Evolutionary conservation across 2,329 filamentous ascomycete genomes (phyloP), one percentile per base, ranked within the genome.

Genomic region (Didymella keratinophila): DNA sequence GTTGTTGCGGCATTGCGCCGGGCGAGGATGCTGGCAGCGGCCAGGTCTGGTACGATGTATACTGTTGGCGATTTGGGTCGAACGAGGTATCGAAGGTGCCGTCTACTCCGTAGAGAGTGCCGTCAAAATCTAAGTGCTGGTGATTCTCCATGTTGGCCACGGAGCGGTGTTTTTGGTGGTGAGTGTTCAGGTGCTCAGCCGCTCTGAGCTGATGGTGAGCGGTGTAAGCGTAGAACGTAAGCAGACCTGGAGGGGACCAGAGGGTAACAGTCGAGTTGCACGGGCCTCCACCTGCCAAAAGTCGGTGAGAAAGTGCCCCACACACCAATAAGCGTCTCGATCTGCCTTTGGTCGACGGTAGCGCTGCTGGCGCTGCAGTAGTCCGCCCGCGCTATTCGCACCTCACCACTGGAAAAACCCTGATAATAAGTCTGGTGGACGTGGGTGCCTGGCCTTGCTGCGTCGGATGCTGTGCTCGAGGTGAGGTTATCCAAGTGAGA

Each of bases 111-210:
- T 70, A 71, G 47, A 71, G 63, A 63, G 68, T 56, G 62, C 66
- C 64, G 64, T 79, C 78, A 60, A 78, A 65, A 63, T 74, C 69
- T 64, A 76, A 67, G 69, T 78, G 75, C 56, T 68, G 68, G 21
- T 58, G 56, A 70, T 78, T 74, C 65, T 81, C 79, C 80, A 82
- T 82, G 68, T 70, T 61, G 64, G 52, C 61, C 61, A 64, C 64
- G 61, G 66, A 61, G 65, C 42, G 50, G 43, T 55, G 62, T 60
- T 66, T 66, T 63, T 61, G 62, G 63, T 62, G 58, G 66, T 61
- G 65, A 69, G 67, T 54, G 57, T 63, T 60, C 34, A 51, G 37
- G 41, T 57, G 54, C 65, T 75, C 72, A 75, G 73, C 71, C 70
- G 71, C 72, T 69, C 66, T 67, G 71, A 71, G 70, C 71, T 73